These are phyloP conservation scores for Thymus mandschuricus DNA, from an alignment of 257 asterid species.

Conservation along the genomic window DNA sequence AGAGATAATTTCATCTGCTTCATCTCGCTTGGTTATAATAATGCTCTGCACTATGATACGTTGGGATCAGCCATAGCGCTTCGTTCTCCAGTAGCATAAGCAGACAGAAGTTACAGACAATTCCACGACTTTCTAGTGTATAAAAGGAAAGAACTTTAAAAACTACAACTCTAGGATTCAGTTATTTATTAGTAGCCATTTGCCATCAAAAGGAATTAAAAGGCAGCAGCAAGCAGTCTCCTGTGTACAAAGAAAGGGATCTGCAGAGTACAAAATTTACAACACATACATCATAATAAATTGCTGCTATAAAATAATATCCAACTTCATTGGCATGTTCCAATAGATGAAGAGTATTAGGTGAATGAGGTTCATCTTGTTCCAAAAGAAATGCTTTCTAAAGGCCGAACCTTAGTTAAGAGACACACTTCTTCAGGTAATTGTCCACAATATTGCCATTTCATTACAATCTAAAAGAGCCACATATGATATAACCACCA, in stretches of 20 bases:
- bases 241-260: neutral
- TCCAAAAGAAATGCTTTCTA: conserved; percentile 6
- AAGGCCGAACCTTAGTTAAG: conserved; percentile 15
- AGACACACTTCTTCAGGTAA: neutral
- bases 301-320: neutral
- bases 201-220: conserved; percentile 12
- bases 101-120: neutral
- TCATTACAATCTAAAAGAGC: neutral
- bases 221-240: neutral
- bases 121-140: no score
- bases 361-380: conserved; percentile 5
- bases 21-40: neutral
- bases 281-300: neutral
- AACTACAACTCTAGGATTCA: neutral
- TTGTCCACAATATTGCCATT: neutral
- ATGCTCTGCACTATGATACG: neutral
- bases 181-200: conserved; percentile 14
- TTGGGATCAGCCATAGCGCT: neutral
- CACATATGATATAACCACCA: neutral
- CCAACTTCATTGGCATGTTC: conserved; percentile 9
- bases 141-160: conserved; percentile 9
- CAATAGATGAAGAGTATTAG: neutral
- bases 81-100: conserved; percentile 16
- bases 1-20: neutral
- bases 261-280: neutral